Base-by-base conservation (phyloP, 495 filamentous ascomycete genomes). In the Amphirosellinia nigrospora region DNA sequence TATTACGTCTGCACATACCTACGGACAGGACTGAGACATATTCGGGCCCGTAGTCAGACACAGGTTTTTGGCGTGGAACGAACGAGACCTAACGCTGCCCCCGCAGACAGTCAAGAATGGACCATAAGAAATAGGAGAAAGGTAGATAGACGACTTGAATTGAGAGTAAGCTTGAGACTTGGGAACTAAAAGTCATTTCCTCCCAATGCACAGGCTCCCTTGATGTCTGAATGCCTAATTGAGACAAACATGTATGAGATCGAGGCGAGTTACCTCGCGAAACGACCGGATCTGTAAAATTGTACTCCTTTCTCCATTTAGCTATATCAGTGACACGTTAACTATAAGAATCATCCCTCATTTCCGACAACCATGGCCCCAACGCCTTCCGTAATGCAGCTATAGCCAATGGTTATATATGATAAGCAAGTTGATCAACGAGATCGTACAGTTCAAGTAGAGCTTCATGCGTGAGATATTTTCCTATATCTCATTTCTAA, bases 341-440 rank as follows among this genome's bases (percentile, higher is more conserved):
- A 15, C 32, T 19, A 41, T 34, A 16, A 52, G 30, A 53, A 39
- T 26, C 21, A 53, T 53, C 46, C 32, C 46, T 23, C 15, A 34
- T 53, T 48, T 53, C 63, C 28, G 30, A 65, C 34, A 7, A 21
- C 63, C 32, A 32, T 65, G 26, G 21, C 21, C 63, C 34, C 34
- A 65, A 65, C 63, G 63, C 63, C 63, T 53, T 30, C 26, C 30
- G 11, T 39, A n/a, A 65, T 65, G 63, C 63, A 52, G 48, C 41
- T 39, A 15, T 39, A 65, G 21, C 34, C 34, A 53, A 13, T 21
- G 23, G 19, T 7, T 48, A 21, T 30, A 13, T 9, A 52, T 38
- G 28, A 46, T 45, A 30, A 63, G 28, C 16, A 26, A 30, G 19
- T 21, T 34, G 0, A 23, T 15, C 3, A 52, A 41, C 23, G n/a